Percentiles rank a stretch among this genome's conserved stretches.
Evolutionary conservation across 2,329 filamentous ascomycete genomes (phyloP).

Genomic region (Neopestalotiopsis clavispora): DNA sequence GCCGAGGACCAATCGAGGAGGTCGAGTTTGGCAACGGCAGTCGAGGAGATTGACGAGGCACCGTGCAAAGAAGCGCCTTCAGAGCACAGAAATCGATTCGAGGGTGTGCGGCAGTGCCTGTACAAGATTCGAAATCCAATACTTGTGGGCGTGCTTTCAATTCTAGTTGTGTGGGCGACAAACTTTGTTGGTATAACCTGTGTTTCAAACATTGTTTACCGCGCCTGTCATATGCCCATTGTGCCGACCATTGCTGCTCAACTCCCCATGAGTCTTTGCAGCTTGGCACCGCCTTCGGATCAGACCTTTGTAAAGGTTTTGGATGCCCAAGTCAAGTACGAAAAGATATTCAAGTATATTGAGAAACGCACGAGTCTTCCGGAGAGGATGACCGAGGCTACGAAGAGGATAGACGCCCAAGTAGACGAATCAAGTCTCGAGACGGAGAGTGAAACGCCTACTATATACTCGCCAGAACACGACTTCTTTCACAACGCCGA

Average conservation of each 20-base stretch:
- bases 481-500: not conserved
- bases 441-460: not conserved
- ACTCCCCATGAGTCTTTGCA: not conserved
- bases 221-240: not conserved
- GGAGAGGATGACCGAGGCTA: not conserved
- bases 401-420: not conserved
- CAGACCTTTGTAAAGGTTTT: not conserved
- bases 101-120: not conserved
- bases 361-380: not conserved
- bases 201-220: not conserved
- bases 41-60: not conserved
- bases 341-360: constrained; percentile 7
- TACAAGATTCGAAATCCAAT: not conserved
- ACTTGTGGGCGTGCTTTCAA: not conserved
- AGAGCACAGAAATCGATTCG: not conserved
- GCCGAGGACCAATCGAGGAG: not conserved
- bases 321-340: not conserved
- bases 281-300: not conserved
- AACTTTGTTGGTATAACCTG: not conserved
- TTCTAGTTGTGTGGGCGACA: not conserved
- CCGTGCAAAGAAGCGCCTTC: not conserved
- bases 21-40: not conserved
- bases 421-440: not conserved
- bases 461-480: too few species aligned
- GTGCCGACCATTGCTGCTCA: not conserved